These are phyloP conservation scores for Friedmanniomyces simplex DNA, from an alignment of 495 filamentous ascomycete genomes.

Conservation along the genomic window DNA sequence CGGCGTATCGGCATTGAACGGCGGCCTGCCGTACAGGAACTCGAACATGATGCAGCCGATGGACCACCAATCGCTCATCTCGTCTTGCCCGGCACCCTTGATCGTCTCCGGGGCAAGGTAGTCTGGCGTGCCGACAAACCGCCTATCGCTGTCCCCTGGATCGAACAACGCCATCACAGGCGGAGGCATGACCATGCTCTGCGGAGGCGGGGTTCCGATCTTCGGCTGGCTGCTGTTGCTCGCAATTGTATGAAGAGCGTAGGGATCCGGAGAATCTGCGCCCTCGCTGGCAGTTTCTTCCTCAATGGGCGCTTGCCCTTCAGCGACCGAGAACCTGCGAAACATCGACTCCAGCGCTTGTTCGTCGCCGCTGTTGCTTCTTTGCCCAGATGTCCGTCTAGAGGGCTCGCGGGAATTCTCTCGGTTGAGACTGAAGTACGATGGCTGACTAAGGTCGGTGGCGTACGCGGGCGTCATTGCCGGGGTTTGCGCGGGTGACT, in stretches of 20 bases:
- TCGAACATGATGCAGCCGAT: constrained; percentile 96
- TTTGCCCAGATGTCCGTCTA: constrained; percentile 70
- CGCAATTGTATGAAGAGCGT: constrained; percentile 44
- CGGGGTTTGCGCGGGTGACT: constrained; percentile 75
- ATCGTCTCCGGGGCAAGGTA: constrained; percentile 97
- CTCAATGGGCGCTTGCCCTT: constrained; percentile 48
- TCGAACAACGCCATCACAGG: constrained; percentile 95
- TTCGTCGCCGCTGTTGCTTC: constrained; percentile 85
- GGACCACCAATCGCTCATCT: constrained; percentile 99
- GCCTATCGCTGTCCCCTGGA: constrained; percentile 82
- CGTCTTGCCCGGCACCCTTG: constrained; percentile 86
- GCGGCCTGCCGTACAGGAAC: constrained; percentile 83
- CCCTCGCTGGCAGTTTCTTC: constrained; percentile 59
- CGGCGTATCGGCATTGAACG: constrained; percentile 82
- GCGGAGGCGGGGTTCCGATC: constrained; percentile 48
- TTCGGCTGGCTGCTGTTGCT: constrained; percentile 29
- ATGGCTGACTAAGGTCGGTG: constrained; percentile 63
- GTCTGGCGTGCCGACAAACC: constrained; percentile 94
- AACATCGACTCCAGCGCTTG: constrained; percentile 80
- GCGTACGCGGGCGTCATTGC: constrained; percentile 73
- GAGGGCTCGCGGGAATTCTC: constrained; percentile 65
- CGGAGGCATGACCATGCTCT: constrained; percentile 66
- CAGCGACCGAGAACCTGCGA: constrained; percentile 68
- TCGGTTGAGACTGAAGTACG: constrained; percentile 76
- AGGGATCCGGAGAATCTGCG: constrained; percentile 53